Evolutionary conservation across 2,329 filamentous ascomycete genomes (phyloP), one percentile per base, ranked within the genome.

Genomic region (Coccinonectria pachysandricola): DNA sequence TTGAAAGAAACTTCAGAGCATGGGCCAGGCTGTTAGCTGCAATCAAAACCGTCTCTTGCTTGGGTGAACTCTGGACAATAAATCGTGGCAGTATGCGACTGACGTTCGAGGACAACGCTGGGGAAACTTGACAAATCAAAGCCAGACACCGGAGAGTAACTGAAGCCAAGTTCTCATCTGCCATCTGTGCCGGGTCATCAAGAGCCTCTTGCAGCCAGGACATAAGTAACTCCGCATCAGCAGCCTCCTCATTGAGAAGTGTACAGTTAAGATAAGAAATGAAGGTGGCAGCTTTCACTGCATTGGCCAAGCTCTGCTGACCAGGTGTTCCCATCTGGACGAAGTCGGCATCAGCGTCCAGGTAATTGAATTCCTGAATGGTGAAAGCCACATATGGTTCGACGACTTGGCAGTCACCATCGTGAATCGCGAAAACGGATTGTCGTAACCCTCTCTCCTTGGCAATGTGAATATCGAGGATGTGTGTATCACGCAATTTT

Each of bases 301-400:
- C 77, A 44, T 82, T 86, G 4, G 87, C 84, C 28, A 96, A 68
- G 33, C 69, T 76, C 55, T 95, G 88, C 51, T 96, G 87, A 58
- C 80, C 87, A 5, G 77, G 68, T 2, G 87, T 88, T 30, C 83
- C 82, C 31, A 96, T 71, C 3, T 51, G 50, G 21, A 94, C 65
- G 51, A 94, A 96, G 54, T 96, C 91, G 2, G 85, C 79, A 32
- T 83, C 83, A 24, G 86, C 85, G 39, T 96, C 87, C 12, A 98
- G 64, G 26, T 87, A 73, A 42, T 78, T 75, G 65, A 96, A 84
- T 49, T 93, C 81, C 35, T 93, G 81, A 8, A 74, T 65, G 17
- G 86, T 78, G 38, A 93, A 72, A 23, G 71, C 71, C 2, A 82
- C 74, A 37, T 91, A 71, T 7, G 64, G 60, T 36, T 78, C 71